Conservation (phyloP, 2,329 filamentous ascomycete species). For the Xenoacremonium recifei region DNA sequence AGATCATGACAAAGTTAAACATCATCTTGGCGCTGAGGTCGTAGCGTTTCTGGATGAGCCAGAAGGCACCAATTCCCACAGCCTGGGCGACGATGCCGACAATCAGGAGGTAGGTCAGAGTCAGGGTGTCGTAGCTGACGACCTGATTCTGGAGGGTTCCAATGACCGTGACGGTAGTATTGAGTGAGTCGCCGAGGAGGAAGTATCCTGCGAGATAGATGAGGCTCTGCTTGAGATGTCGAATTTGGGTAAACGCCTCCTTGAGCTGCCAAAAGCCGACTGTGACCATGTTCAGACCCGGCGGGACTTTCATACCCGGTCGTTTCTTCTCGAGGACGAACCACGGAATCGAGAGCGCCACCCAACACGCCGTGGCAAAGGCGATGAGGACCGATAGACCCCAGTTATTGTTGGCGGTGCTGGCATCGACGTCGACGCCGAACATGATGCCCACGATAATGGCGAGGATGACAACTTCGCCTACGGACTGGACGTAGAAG, state of each 20-base stretch:
- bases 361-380: constrained; percentile 63
- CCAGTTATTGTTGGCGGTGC: constrained; percentile 62
- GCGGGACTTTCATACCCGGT: constrained; percentile 49
- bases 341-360: constrained; percentile 64
- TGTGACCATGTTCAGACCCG: constrained; percentile 46
- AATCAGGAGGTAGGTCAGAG: constrained; percentile 64
- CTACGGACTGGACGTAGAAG: constrained; percentile 63
- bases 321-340: constrained; percentile 63
- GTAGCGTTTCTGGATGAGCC: constrained; percentile 59
- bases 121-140: constrained; percentile 63
- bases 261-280: constrained; percentile 63
- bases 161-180: constrained; percentile 69
- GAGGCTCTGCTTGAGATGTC: constrained; percentile 63
- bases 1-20: constrained; percentile 63
- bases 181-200: constrained; percentile 66
- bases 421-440: constrained; percentile 57
- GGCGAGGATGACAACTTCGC: constrained; percentile 62
- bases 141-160: constrained; percentile 63
- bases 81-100: constrained; percentile 64
- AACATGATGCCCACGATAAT: constrained; percentile 65
- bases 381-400: constrained; percentile 64
- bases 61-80: constrained; percentile 61
- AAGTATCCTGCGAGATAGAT: constrained; percentile 68
- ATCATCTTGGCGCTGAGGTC: constrained; percentile 63
- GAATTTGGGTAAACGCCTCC: constrained; percentile 57